Evolutionary conservation across 2,329 filamentous ascomycete species (phyloP), one percentile per base, ranked within the genome.

Genomic region (Penicillium sclerotiorum): DNA sequence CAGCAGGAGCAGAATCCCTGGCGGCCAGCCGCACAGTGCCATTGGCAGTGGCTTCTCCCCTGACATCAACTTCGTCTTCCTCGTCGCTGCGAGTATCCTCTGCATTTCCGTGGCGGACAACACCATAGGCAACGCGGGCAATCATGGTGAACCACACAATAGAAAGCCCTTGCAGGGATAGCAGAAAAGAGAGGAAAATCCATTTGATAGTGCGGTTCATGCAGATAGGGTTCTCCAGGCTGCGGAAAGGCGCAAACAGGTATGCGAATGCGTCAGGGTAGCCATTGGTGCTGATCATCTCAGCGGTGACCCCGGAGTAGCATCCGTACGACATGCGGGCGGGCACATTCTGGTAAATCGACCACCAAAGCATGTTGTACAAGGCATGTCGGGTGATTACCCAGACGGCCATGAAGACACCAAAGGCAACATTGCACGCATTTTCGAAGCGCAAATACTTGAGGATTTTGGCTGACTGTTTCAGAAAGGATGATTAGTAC

Each of bases 81-180:
- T 76, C 87, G 60, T 96, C 93, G 56, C 90, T 95, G 48, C 94
- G 85, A 15, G 84, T 82, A 65, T 99, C 94, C 56, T 96, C 91
- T 5, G 93, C 91, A 25, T 83, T 82, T 25, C 93, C 92, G 15
- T 64, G 68, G 43, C 80, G 82, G 28, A 97, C 67, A 5, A 97
- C 91, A 53, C 87, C 86, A 55, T 88, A 80, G 18, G 91, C 91
- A 2, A 99, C 89, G 49, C 85, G 84, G 32, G 92, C 73, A 59
- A 97, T 96, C 85, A 96, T 88, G 55, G 78, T 80, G 65, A 97
- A 95, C 94, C 94, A 97, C 54, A 89, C 80, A 28, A 95, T 76
- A 25, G 89, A 91, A 45, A 99, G 81, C 18, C 80, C 76, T 71
- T 97, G 91, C 18, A 99, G 79, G 30, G 86, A 81, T 11, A 95